Conservation (phyloP, 1,284 basidiomycete species). For the Pascua sp. region DNA sequence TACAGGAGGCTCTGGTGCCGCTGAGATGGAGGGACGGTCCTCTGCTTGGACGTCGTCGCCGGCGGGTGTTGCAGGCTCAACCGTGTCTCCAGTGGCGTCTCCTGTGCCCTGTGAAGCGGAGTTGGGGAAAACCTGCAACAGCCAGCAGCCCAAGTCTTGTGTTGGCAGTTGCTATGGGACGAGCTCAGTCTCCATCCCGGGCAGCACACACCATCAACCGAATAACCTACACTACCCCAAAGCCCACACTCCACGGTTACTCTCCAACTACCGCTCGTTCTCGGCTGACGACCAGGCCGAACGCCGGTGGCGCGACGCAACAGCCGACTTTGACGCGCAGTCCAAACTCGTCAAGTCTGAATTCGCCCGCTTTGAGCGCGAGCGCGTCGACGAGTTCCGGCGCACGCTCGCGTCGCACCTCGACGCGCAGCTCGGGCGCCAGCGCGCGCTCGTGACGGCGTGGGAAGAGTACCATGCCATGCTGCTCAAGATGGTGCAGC, state of each 20-base stretch:
- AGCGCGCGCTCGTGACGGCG: slow-evolving; percentile 40
- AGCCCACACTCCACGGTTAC: background rate
- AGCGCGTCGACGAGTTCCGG: slow-evolving; percentile 66
- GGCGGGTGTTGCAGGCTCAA: too few species aligned
- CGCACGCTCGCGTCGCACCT: slow-evolving; percentile 39
- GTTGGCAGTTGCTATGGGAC: background rate
- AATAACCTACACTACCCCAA: background rate
- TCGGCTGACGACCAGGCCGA: slow-evolving; percentile 61
- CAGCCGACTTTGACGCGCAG: slow-evolving; percentile 81
- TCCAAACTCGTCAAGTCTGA: slow-evolving; percentile 85
- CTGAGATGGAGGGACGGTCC: too few species aligned
- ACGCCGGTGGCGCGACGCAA: slow-evolving; percentile 70
- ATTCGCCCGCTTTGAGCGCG: slow-evolving; percentile 88
- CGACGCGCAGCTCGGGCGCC: slow-evolving; percentile 36
- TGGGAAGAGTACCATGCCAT: slow-evolving; percentile 45
- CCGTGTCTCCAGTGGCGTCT: too few species aligned
- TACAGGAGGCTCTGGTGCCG: too few species aligned
- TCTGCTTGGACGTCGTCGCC: too few species aligned
- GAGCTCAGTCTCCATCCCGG: background rate
- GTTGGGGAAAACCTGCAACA: background rate
- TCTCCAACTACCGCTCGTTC: background rate
- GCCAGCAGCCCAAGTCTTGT: background rate
- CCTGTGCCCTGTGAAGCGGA: too few species aligned
- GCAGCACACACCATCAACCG: background rate
- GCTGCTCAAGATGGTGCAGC: slow-evolving; percentile 40